A percentile compares a stretch with the other conserved stretches of the same genome.
These are phyloP conservation scores for Davidsoniella australis DNA, from an alignment of 2,329 filamentous ascomycete genomes.

Conservation along the genomic window DNA sequence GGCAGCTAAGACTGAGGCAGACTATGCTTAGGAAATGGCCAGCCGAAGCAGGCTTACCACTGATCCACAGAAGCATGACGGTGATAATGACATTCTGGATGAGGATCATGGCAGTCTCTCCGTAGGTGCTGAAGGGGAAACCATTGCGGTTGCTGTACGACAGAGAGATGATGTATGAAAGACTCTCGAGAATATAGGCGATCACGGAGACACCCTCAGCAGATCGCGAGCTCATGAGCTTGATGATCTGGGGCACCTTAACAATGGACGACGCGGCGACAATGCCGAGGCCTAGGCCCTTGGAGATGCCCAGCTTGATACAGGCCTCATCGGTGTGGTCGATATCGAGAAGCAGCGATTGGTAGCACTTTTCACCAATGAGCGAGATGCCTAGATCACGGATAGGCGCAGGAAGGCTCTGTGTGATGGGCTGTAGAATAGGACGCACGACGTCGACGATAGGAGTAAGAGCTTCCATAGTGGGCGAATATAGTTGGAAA, in stretches of 20 bases:
- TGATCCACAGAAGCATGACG: slow-evolving; percentile 71
- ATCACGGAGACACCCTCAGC: slow-evolving; percentile 75
- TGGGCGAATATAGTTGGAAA: background rate
- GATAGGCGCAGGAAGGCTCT: slow-evolving; percentile 57
- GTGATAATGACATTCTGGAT: slow-evolving; percentile 85
- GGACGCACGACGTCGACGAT: slow-evolving; percentile 45
- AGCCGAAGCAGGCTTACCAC: slow-evolving; percentile 48
- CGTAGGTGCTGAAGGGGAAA: slow-evolving; percentile 93
- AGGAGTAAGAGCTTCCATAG: slow-evolving; percentile 12
- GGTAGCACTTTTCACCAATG: slow-evolving; percentile 72
- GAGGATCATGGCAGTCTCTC: slow-evolving; percentile 83
- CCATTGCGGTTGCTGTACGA: slow-evolving; percentile 83
- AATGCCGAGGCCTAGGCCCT: slow-evolving; percentile 84
- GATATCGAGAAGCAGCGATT: slow-evolving; percentile 68
- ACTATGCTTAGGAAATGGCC: slow-evolving; percentile 53
- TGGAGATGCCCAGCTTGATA: slow-evolving; percentile 78
- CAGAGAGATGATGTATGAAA: slow-evolving; percentile 71
- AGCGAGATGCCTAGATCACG: slow-evolving; percentile 60
- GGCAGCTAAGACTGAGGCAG: slow-evolving; percentile 42
- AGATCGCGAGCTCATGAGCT: slow-evolving; percentile 67
- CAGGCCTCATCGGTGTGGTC: slow-evolving; percentile 62
- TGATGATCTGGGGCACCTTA: slow-evolving; percentile 93
- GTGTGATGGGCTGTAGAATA: slow-evolving; percentile 50
- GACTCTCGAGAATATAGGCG: slow-evolving; percentile 82
- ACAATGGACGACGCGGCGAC: slow-evolving; percentile 79